Conservation (phyloP, 345 rosid species). For the Adansonia digitata region DNA sequence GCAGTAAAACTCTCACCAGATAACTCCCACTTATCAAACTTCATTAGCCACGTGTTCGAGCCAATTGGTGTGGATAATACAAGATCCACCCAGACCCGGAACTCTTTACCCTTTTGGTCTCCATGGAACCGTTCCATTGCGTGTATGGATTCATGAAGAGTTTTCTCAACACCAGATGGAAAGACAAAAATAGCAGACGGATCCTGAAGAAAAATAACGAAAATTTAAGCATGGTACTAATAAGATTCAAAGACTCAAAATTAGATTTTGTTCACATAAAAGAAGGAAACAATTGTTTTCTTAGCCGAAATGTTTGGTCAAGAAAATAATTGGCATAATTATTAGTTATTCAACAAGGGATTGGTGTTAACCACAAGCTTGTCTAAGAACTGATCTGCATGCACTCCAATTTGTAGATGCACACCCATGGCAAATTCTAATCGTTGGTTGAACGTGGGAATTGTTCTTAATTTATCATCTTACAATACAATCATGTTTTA, state of each 20-base stretch:
- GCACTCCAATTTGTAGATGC: background rate
- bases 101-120: slow-evolving; percentile 70
- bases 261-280: background rate
- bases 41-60: slow-evolving; percentile 63
- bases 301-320: background rate
- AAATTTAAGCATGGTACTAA: background rate
- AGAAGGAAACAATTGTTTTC: background rate
- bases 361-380: background rate
- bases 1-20: slow-evolving; percentile 43
- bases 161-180: slow-evolving; percentile 69
- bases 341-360: background rate
- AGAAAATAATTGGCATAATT: background rate
- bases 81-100: slow-evolving; percentile 79
- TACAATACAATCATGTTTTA: background rate
- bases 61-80: slow-evolving; percentile 51
- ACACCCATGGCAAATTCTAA: background rate
- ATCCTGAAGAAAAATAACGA: slow-evolving; percentile 41
- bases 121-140: slow-evolving; percentile 52
- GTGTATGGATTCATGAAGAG: slow-evolving; percentile 48
- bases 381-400: background rate
- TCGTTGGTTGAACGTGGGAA: background rate
- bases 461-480: background rate
- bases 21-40: slow-evolving; percentile 74
- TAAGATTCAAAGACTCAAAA: background rate
- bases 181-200: slow-evolving; percentile 48